A percentile compares a stretch with the other conserved stretches of the same genome.
phyloP scores from a whole-genome alignment of 169 alveolate species.

The Neospora caninum region DNA sequence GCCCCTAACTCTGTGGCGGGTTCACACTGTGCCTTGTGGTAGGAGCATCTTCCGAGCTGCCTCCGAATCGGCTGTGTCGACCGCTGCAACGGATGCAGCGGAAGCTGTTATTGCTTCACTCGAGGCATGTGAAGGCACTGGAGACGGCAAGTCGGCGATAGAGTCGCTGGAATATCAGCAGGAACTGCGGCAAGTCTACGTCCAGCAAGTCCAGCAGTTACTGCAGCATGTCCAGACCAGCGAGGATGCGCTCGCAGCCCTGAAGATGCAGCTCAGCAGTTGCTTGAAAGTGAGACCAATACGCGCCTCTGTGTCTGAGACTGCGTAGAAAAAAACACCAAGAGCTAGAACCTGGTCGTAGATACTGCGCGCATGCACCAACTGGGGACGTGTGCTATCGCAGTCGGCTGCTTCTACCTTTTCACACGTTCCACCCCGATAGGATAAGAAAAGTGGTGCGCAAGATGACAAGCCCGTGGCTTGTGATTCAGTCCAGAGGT shows the following conservation, averaged over 20 bases:
- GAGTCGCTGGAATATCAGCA: not conserved
- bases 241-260: slow-evolving; percentile 16
- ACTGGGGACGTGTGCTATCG: too few species aligned
- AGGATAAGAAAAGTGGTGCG: too few species aligned
- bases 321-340: too few species aligned
- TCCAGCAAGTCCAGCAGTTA: slow-evolving; percentile 37
- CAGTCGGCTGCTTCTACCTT: too few species aligned
- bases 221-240: slow-evolving; percentile 26
- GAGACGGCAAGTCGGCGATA: not conserved
- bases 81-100: slow-evolving; percentile 11
- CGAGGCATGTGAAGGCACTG: not conserved
- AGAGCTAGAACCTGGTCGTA: too few species aligned
- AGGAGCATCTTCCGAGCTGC: not conserved
- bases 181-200: slow-evolving; percentile 15
- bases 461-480: too few species aligned
- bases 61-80: not conserved
- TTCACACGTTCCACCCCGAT: too few species aligned
- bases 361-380: too few species aligned
- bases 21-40: not conserved
- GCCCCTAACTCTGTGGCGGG: not conserved
- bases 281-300: slow-evolving; percentile 1
- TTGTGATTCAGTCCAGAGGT: too few species aligned
- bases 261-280: slow-evolving; percentile 20
- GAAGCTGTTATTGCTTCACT: not conserved
- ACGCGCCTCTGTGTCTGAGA: not conserved